Evolutionary conservation across 225 moss, liverwort and hornwort genomes (phyloP).

Genomic region (Climacium dendroides): DNA sequence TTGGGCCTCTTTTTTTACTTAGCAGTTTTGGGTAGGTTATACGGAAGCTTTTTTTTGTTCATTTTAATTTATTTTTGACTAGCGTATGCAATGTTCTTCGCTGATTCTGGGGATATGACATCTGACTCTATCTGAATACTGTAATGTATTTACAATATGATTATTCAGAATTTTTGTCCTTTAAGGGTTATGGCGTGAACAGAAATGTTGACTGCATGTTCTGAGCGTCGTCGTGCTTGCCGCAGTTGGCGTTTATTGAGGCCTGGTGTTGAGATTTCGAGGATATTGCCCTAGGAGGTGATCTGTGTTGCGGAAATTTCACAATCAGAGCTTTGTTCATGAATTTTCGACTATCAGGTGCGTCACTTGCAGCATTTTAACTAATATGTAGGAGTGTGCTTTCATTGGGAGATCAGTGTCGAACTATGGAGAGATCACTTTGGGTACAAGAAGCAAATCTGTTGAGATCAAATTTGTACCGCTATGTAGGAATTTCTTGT

Average conservation of each 20-base stretch:
- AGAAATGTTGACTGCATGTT: neutral
- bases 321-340: neutral
- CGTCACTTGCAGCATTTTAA: neutral
- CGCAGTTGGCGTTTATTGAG: neutral
- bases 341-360: neutral
- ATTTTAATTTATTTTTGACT: neutral
- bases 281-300: neutral
- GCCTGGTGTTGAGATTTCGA: neutral
- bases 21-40: neutral
- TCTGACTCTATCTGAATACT: neutral
- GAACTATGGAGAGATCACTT: neutral
- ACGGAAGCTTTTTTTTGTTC: neutral
- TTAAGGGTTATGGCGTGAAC: neutral
- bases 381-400: neutral
- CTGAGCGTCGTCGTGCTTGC: neutral
- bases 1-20: neutral
- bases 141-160: neutral
- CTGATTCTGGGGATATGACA: neutral
- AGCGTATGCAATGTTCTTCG: neutral
- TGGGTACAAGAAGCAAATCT: neutral
- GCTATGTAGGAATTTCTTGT: neutral
- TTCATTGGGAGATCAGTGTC: neutral
- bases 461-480: neutral
- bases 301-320: neutral
- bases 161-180: neutral